Base-by-base conservation (phyloP, 2,329 filamentous ascomycete genomes). In the Magnaporthiopsis rhizophila region DNA sequence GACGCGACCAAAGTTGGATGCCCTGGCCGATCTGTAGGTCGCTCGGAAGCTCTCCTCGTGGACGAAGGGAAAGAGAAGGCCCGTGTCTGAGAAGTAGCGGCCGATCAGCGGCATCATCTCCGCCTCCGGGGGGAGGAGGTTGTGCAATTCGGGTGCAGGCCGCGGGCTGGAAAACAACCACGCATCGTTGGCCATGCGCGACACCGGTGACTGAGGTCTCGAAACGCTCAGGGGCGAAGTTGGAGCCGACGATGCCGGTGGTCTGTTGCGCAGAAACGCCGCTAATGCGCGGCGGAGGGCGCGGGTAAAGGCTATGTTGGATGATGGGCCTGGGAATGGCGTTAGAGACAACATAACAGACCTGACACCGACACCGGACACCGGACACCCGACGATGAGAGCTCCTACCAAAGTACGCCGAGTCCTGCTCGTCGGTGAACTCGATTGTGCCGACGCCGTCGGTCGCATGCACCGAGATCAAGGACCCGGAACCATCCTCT, bases 1-100 rank as follows among this genome's bases (percentile, higher is more conserved):
- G 0, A 78, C 75, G 3, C 71, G 74, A 0, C 69, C 73, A 56
- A 77, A 68, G 21, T 61, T 50, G 34, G 59, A 63, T 2, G 58
- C 58, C 64, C 63, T 66, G 38, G 67, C 64, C 13, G 57, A 60
- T 15, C 64, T 45, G 57, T 69, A 69, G 2, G 66, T 68, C 12
- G 53, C 66, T 26, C 65, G 61, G 36, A 71, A 71, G 2, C 38
- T 65, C 15, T 62, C 59, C 28, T 68, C 65, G 53, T 68, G 67
- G 11, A 71, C 64, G 34, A 64, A 71, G 5, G 70, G 70, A 24
- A 70, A 66, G 8, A 71, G 61, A 0, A 62, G 62, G 24, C 70
- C 68, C 9, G 69, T 70, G 53, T 70, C 66, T 1, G 63, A 59
- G 26, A 71, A 71, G 58, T 67, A 70, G 7, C 38, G 57, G 3